phyloP scores from a whole-genome alignment of 768 basidiomycete species.

The Pleurotus cornucopiae region DNA sequence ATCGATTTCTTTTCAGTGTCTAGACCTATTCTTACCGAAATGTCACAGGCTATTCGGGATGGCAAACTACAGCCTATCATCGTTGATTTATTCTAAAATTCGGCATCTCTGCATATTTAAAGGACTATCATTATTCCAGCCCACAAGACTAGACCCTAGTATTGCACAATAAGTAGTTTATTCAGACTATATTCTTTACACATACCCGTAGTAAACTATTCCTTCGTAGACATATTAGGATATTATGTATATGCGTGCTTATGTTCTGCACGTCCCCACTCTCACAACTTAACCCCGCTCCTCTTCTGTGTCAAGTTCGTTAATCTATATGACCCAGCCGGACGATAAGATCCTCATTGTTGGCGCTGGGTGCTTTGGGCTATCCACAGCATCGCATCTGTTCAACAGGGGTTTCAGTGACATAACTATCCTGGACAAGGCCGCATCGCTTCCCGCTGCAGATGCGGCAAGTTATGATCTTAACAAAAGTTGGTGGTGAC shows the following conservation, averaged over 20 bases:
- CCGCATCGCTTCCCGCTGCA: constrained; percentile 64
- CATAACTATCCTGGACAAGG: constrained; percentile 75
- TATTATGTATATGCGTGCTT: too few species aligned
- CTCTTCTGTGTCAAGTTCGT: constrained; percentile 5
- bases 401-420: constrained; percentile 62
- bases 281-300: background rate
- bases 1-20: constrained; percentile 14
- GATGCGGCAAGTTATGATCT: constrained; percentile 72
- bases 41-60: constrained; percentile 43
- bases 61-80: constrained; percentile 45
- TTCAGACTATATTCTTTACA: too few species aligned
- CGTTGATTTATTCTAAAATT: constrained; percentile 29
- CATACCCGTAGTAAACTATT: too few species aligned
- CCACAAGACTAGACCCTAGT: too few species aligned
- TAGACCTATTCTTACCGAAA: background rate
- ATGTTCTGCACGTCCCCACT: too few species aligned
- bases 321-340: constrained; percentile 19
- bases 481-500: constrained; percentile 34
- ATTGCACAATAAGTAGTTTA: too few species aligned
- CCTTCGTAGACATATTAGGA: too few species aligned
- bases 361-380: constrained; percentile 83
- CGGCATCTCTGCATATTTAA: too few species aligned
- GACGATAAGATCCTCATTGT: constrained; percentile 55
- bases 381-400: constrained; percentile 82
- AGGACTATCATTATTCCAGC: too few species aligned